Conservation (phyloP, 176 grass and related monocot species). For the Melocanna baccifera region DNA sequence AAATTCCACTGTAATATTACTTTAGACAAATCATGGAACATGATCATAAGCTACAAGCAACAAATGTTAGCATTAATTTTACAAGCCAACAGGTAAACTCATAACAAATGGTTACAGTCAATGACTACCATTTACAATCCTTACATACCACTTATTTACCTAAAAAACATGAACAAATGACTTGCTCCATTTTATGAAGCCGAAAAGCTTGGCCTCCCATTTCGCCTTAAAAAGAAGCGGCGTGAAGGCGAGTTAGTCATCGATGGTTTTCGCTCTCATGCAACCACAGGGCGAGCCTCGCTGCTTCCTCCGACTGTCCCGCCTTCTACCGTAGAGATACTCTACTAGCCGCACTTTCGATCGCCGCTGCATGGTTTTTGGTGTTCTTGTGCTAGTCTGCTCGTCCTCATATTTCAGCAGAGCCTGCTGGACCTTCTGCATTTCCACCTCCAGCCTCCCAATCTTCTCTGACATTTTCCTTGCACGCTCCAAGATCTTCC, state of each 20-base stretch:
- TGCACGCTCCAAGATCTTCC: conserved; percentile 69
- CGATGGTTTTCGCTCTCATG: conserved; percentile 59
- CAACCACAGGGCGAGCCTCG: conserved; percentile 64
- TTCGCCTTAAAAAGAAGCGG: conserved; percentile 39
- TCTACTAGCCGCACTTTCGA: conserved; percentile 74
- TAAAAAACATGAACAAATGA: conserved; percentile 18
- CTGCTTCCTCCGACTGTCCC: conserved; percentile 44
- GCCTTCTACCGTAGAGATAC: conserved; percentile 70
- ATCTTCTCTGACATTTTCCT: conserved; percentile 85
- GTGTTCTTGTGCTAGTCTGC: conserved; percentile 37
- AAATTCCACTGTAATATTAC: not conserved
- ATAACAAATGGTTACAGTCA: conserved; percentile 23
- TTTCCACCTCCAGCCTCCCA: conserved; percentile 62
- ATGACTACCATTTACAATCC: conserved; percentile 44
- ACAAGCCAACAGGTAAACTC: conserved; percentile 10
- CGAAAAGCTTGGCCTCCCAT: conserved; percentile 29
- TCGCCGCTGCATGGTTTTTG: conserved; percentile 34
- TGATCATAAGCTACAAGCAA: conserved; percentile 19
- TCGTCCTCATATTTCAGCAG: conserved; percentile 66
- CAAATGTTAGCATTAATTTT: conserved; percentile 35
- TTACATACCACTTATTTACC: conserved; percentile 39
- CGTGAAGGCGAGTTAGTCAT: conserved; percentile 38
- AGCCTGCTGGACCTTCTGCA: conserved; percentile 69
- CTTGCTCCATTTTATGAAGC: conserved; percentile 22
- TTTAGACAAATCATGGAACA: not conserved